Conservation (phyloP, 2,329 filamentous ascomycete genomes). For the Aureobasidium lini region DNA sequence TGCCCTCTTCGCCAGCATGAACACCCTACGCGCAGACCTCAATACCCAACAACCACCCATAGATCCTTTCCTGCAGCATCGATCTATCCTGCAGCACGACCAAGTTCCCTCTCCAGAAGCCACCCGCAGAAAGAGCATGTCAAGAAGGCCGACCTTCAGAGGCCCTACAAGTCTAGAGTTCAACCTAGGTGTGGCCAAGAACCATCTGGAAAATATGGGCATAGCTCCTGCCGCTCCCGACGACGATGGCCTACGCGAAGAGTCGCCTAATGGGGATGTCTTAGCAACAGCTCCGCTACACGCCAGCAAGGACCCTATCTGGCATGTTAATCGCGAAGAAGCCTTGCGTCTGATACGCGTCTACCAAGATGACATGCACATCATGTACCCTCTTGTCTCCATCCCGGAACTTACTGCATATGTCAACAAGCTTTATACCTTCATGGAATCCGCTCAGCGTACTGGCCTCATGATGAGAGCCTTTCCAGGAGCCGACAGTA, state of each 20-base stretch:
- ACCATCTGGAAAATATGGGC: constrained; percentile 81
- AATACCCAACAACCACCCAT: constrained; percentile 28
- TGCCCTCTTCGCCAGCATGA: constrained; percentile 65
- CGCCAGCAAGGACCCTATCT: constrained; percentile 65
- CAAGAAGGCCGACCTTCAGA: constrained; percentile 56
- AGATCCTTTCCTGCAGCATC: constrained; percentile 28
- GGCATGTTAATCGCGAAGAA: constrained; percentile 69
- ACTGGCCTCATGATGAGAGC: constrained; percentile 50
- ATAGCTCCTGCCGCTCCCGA: constrained; percentile 54
- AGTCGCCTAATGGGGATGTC: constrained; percentile 31
- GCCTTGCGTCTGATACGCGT: constrained; percentile 69
- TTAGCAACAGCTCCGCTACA: constrained; percentile 30
- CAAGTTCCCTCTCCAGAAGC: constrained; percentile 18
- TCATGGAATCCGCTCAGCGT: constrained; percentile 60
- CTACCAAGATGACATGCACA: constrained; percentile 82
- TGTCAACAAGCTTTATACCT: constrained; percentile 60
- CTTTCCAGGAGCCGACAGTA: constrained; percentile 49
- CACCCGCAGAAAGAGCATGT: constrained; percentile 14
- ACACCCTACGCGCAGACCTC: constrained; percentile 51
- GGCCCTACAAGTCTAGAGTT: constrained; percentile 82
- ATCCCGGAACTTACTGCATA: constrained; percentile 65
- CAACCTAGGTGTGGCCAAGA: constrained; percentile 79
- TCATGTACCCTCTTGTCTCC: constrained; percentile 84
- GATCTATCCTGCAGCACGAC: background rate
- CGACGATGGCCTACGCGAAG: constrained; percentile 42